These are phyloP conservation scores for Paspalum notatum DNA, from an alignment of 176 grass and related monocot species.

Conservation along the genomic window DNA sequence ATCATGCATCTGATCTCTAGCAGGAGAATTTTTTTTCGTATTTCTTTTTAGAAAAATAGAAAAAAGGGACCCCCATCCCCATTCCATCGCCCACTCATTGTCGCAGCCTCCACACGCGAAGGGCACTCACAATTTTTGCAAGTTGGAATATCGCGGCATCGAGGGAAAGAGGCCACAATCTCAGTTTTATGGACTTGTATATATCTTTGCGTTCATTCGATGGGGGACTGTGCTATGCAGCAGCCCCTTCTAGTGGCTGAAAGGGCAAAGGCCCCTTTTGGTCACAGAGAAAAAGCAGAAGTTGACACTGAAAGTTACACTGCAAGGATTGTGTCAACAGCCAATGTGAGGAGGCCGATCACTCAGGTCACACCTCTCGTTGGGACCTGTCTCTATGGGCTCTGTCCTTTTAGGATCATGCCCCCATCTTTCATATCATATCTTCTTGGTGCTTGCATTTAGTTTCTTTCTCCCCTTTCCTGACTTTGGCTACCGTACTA, in stretches of 20 bases:
- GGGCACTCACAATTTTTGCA: constrained; percentile 14
- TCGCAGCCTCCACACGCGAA: neutral
- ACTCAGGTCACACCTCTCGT: constrained; percentile 10
- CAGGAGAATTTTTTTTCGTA: neutral
- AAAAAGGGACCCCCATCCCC: neutral
- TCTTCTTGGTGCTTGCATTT: constrained; percentile 27
- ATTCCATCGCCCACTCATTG: neutral
- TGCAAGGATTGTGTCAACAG: constrained; percentile 31
- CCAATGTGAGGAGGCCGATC: constrained; percentile 24
- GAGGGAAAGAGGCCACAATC: neutral
- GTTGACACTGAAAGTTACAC: constrained; percentile 54
- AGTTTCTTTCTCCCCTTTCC: constrained; percentile 30
- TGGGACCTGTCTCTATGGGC: constrained; percentile 39
- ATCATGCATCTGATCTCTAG: constrained; percentile 5
- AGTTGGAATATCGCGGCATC: constrained; percentile 21
- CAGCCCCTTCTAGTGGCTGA: constrained; percentile 37
- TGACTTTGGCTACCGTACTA: neutral
- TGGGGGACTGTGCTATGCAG: neutral
- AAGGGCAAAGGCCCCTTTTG: constrained; percentile 24
- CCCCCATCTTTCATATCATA: neutral
- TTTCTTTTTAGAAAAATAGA: neutral
- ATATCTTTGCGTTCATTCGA: neutral
- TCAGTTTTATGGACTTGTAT: constrained; percentile 3
- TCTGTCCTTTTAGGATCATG: constrained; percentile 41
- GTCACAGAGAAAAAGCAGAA: constrained; percentile 42